phyloP scores from a whole-genome alignment of 2,329 filamentous ascomycete genomes.

The Talaromyces sp. region DNA sequence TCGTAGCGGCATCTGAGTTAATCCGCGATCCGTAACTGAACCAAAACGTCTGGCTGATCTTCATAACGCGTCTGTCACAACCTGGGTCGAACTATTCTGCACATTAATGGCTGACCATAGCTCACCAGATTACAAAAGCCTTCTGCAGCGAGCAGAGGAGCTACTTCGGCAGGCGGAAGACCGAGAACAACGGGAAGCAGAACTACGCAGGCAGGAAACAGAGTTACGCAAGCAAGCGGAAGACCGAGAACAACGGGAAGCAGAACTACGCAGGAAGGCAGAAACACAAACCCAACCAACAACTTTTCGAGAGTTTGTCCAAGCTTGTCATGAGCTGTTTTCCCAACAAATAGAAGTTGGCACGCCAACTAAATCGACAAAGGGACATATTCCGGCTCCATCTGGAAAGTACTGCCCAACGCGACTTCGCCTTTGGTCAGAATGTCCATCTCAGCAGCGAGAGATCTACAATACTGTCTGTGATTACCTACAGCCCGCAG shows the following conservation, averaged over 20 bases:
- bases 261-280: not conserved
- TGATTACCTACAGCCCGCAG: slow-evolving; percentile 20
- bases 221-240: too few relatives aligned
- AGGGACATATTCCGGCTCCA: slow-evolving; percentile 23
- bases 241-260: too few relatives aligned
- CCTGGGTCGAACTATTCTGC: too few relatives aligned
- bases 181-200: too few relatives aligned
- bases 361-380: slow-evolving; percentile 21
- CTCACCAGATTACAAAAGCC: not conserved
- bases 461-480: slow-evolving; percentile 23
- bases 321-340: slow-evolving; percentile 23
- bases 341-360: slow-evolving; percentile 23
- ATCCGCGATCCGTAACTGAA: too few relatives aligned
- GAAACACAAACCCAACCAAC: slow-evolving; percentile 19
- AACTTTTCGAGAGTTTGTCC: slow-evolving; percentile 23
- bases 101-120: not conserved
- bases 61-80: too few relatives aligned
- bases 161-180: not conserved
- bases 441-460: slow-evolving; percentile 22
- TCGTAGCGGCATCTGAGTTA: too few relatives aligned
- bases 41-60: too few relatives aligned
- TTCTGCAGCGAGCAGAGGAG: not conserved
- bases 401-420: slow-evolving; percentile 27
- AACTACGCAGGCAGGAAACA: too few relatives aligned
- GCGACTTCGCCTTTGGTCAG: slow-evolving; percentile 22